Evolutionary conservation across 805 yeast species (phyloP), one percentile per base, ranked within the genome.

Genomic region (Brettanomyces nanus): DNA sequence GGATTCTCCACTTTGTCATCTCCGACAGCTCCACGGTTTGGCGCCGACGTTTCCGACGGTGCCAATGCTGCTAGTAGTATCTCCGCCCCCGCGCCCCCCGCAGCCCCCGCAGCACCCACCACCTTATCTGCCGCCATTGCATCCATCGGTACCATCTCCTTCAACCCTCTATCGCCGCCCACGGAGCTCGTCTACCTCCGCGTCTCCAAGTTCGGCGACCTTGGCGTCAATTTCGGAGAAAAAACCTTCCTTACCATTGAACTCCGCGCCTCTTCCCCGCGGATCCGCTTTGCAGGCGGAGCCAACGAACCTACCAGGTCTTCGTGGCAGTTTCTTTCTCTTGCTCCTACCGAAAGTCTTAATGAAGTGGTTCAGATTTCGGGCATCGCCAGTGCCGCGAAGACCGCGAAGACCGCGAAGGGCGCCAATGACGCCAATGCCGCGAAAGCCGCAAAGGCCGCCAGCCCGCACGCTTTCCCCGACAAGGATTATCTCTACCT

Each of bases 311-410:
- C 57, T 13, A 68, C 67, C 7, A 56, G 61, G 29, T 54, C 63
- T 19, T 44, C 57, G 6, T 85, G 94, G 94, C 75, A 73, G 38
- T 83, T 86, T 49, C 70, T 83, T 7, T 77, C 90, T 2, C 85
- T 82, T 10, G 66, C 69, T 46, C 76, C 85, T 1, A 79, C 73
- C 29, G 95, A 86, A 59, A 65, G 67, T 11, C 65, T 85, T 40
- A 83, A 89, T 26, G 95, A 85, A 54, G 65, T 73, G 26, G 70
- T 86, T 33, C 75, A 75, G 50, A 65, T 85, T 13, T 66, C 72
- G 43, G 84, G 84, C 29, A 59, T 84, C 18, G 68, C 71, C 15
- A 58, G 63, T 31, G 14, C 18, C 5, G 36, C 32, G 4, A 31
- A 36, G 5, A 11, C n/a, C 13, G n/a, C n/a, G n/a, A n/a, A n/a